These are phyloP conservation scores for Elongisporangium prolatum DNA, from an alignment of 352 stramenopile genomes.

Conservation along the genomic window DNA sequence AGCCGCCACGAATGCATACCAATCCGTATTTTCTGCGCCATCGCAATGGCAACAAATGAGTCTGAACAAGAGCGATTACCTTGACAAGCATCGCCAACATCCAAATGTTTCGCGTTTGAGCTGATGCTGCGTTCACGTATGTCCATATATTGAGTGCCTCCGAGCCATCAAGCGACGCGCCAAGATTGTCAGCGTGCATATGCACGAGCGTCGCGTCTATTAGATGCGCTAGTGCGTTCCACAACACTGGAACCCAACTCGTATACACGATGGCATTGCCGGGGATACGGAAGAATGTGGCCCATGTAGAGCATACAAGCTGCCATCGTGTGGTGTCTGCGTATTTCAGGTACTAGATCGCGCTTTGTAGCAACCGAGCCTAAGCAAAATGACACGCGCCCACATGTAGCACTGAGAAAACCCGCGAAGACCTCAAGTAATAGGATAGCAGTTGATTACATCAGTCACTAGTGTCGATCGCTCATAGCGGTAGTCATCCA, in stretches of 20 bases:
- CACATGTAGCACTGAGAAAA: conserved; percentile 37
- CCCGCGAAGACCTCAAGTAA: conserved; percentile 23
- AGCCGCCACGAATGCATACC: neutral
- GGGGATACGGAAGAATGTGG: neutral
- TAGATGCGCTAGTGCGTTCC: neutral
- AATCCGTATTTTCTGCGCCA: neutral
- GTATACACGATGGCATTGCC: neutral
- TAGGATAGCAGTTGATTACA: conserved; percentile 21
- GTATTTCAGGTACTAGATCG: neutral
- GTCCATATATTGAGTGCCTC: neutral
- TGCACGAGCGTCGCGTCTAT: neutral
- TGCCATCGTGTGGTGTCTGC: neutral
- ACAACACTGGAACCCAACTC: neutral
- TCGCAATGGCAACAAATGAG: neutral
- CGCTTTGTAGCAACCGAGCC: neutral
- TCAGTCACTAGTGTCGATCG: conserved; percentile 28
- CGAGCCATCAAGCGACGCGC: neutral
- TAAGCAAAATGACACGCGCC: conserved; percentile 25
- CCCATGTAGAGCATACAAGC: neutral
- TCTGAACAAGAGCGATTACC: neutral
- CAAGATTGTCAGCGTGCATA: neutral
- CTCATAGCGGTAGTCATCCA: conserved; percentile 57
- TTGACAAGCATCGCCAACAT: neutral
- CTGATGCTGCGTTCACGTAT: neutral
- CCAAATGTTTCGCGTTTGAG: neutral